Percentiles rank a stretch among this genome's conserved stretches.
Conservation (phyloP, 2,329 filamentous ascomycete species). For the Ophiostoma sp. region DNA sequence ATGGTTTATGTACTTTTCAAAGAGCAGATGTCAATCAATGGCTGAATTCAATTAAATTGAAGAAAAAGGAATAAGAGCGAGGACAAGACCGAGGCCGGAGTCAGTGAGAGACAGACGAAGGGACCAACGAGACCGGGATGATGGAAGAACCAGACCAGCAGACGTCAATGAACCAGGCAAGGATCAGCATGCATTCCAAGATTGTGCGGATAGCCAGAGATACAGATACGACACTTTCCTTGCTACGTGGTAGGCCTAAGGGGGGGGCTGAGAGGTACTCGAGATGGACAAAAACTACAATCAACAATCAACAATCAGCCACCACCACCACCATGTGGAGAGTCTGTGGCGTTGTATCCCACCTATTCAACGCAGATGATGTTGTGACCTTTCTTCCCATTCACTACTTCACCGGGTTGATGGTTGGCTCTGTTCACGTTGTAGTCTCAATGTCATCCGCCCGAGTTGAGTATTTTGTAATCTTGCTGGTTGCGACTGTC, state of each 20-base stretch:
- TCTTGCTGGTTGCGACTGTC: too few species aligned
- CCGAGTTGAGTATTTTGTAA: too few species aligned
- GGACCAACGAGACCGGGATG: not conserved
- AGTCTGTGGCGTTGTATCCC: too few species aligned
- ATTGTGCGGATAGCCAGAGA: not conserved
- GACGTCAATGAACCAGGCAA: not conserved
- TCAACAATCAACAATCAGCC: too few species aligned
- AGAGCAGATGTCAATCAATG: not conserved
- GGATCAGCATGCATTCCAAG: slow-evolving; percentile 13
- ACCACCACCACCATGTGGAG: too few species aligned
- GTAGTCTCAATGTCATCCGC: too few species aligned
- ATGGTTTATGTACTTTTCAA: slow-evolving; percentile 9
- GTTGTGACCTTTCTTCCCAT: too few species aligned
- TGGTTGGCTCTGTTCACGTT: too few species aligned
- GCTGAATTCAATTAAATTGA: not conserved
- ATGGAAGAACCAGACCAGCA: not conserved
- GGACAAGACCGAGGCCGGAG: not conserved
- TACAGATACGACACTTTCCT: not conserved
- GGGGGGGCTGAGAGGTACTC: not conserved
- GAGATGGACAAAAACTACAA: too few species aligned
- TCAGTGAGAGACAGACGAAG: not conserved
- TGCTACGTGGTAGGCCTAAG: not conserved
- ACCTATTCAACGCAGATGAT: too few species aligned
- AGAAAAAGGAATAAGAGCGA: not conserved
- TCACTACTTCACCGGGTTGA: too few species aligned